phyloP scores from a whole-genome alignment of 805 yeast genomes.

The Starmera caribaea region DNA sequence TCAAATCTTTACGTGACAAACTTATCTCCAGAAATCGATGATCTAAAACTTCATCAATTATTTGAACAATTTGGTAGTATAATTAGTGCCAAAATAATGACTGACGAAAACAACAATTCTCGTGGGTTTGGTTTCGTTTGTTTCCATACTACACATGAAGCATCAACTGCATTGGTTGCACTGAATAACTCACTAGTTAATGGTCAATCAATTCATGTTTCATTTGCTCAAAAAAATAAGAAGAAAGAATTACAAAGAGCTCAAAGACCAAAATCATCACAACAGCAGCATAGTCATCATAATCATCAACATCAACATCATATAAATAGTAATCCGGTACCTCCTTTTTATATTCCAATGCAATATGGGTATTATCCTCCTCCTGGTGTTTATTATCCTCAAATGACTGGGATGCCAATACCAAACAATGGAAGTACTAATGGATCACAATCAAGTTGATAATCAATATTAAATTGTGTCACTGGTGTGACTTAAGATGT shows the following conservation, averaged over 20 bases:
- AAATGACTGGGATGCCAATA: too few species aligned
- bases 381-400: too few species aligned
- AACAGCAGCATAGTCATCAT: too few species aligned
- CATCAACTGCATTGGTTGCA: constrained; percentile 53
- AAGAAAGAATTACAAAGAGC: constrained; percentile 26
- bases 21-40: constrained; percentile 40
- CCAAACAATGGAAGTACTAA: too few species aligned
- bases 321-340: too few species aligned
- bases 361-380: too few species aligned
- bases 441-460: too few species aligned
- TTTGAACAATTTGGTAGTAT: constrained; percentile 40
- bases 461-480: too few species aligned
- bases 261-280: too few species aligned
- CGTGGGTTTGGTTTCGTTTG: constrained; percentile 77
- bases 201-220: constrained; percentile 49
- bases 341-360: too few species aligned
- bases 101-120: constrained; percentile 30
- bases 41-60: constrained; percentile 32
- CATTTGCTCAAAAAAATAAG: constrained; percentile 67
- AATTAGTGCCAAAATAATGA: constrained; percentile 43
- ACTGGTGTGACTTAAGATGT: too few species aligned
- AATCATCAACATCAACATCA: too few species aligned
- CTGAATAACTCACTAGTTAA: constrained; percentile 49
- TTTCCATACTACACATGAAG: constrained; percentile 49
- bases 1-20: constrained; percentile 63